Evolutionary conservation across 148 eudicot genomes (phyloP).

Genomic region (Nepenthes gracilis): DNA sequence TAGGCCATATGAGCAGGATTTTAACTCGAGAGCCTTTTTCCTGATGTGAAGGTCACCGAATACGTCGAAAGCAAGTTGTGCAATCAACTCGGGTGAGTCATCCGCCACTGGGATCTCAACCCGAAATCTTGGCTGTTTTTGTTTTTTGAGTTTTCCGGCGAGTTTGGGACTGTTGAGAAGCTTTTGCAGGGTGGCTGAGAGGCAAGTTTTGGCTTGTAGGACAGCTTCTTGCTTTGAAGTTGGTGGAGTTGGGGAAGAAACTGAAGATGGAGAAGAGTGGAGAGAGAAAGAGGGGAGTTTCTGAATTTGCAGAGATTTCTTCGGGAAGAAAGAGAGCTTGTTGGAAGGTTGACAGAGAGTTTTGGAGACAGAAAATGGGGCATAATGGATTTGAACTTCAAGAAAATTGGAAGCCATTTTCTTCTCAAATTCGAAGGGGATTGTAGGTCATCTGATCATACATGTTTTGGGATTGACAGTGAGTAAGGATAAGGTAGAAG

Average conservation of each 20-base stretch:
- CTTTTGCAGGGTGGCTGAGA: conserved; percentile 55
- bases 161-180: conserved; percentile 69
- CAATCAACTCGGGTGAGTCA: conserved; percentile 51
- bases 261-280: conserved; percentile 34
- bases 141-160: conserved; percentile 54
- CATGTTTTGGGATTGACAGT: too few relatives aligned
- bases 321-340: conserved; percentile 5
- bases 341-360: conserved; percentile 8
- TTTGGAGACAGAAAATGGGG: conserved; percentile 15
- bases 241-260: conserved; percentile 46
- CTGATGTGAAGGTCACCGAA: conserved; percentile 39
- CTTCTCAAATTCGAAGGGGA: background rate
- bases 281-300: conserved; percentile 7
- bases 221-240: conserved; percentile 71
- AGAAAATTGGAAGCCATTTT: conserved; percentile 42
- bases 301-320: conserved; percentile 1
- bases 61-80: conserved; percentile 50
- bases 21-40: conserved; percentile 39
- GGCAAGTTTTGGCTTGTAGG: conserved; percentile 66
- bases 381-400: conserved; percentile 26
- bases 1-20: conserved; percentile 44
- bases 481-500: too few relatives aligned
- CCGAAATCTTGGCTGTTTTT: conserved; percentile 66
- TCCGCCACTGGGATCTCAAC: conserved; percentile 72
- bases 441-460: too few relatives aligned